Base-by-base conservation (phyloP, 139 green algal genomes). In the Chlorella sorokiniana region DNA sequence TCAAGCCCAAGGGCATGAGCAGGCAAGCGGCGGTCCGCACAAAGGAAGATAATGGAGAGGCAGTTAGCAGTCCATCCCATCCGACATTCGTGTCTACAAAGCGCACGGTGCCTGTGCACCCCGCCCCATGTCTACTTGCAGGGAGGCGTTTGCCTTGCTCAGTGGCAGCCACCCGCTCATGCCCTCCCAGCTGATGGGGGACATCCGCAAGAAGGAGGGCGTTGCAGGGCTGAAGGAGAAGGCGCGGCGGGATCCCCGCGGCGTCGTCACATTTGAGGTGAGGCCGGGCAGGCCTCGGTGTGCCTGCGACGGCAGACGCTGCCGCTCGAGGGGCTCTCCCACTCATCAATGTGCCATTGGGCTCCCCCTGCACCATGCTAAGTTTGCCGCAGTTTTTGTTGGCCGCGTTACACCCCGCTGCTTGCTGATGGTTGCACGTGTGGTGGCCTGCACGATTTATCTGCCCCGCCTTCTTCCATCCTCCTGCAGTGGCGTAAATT, bases 81-180 rank as follows among this genome's bases (percentile, higher is more conserved):
- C n/a, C n/a, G n/a, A n/a, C n/a, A n/a, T n/a, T n/a, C n/a, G n/a
- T n/a, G n/a, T n/a, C n/a, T n/a, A n/a, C n/a, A n/a, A n/a, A n/a
- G n/a, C n/a, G n/a, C n/a, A n/a, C n/a, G n/a, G n/a, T n/a, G n/a
- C n/a, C n/a, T n/a, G n/a, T n/a, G n/a, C n/a, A n/a, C n/a, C n/a
- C n/a, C n/a, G n/a, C n/a, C n/a, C n/a, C n/a, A n/a, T n/a, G n/a
- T n/a, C n/a, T n/a, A n/a, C n/a, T 85, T 94, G 87, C 81, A 86
- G 95, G 6, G 95, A 98, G 79, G 95, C 95, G 0, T 98, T 97
- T 82, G 94, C 93, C 16, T 83, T 98, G 71, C 81, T 98, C 37
- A 93, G 92, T 33, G 86, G 84, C 44, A 91, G 88, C 38, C 95
- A 98, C 76, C 95, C 95, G 23, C 92, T 98, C 51, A 90, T 94